Percentiles rank a stretch among this genome's conserved stretches.
Evolutionary conservation across 75 land plant genomes (phyloP).

Genomic region (Pinus taeda): DNA sequence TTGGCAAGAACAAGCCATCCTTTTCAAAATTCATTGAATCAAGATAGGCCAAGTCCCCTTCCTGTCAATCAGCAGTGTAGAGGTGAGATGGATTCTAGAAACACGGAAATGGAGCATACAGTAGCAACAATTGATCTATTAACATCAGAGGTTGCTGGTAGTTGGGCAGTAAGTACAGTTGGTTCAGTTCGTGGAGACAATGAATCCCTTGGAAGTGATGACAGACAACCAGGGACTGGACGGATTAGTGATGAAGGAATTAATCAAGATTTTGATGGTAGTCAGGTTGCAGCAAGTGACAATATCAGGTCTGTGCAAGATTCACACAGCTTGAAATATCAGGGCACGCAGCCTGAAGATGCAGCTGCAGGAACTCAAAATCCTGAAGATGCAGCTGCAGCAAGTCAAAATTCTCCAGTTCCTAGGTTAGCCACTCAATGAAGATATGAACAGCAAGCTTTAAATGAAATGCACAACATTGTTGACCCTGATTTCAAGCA

Average conservation of each 20-base stretch:
- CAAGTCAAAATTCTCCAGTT: constrained; percentile 41
- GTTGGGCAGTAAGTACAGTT: constrained; percentile 84
- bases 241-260: constrained; percentile 19
- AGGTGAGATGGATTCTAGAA: constrained; percentile 9
- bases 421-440: constrained; percentile 3
- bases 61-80: constrained; percentile 14
- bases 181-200: constrained; percentile 79
- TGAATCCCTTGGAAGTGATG: constrained; percentile 44
- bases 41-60: constrained; percentile 11
- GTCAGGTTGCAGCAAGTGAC: constrained; percentile 22
- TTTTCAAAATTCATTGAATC: constrained; percentile 2
- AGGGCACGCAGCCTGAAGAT: constrained; percentile 2
- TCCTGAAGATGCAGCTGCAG: constrained; percentile 21
- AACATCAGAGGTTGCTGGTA: constrained; percentile 87
- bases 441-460: constrained; percentile 35
- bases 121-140: constrained; percentile 73
- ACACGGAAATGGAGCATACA: constrained; percentile 5
- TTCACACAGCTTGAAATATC: not conserved
- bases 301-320: not conserved
- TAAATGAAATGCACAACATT: constrained; percentile 57
- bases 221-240: not conserved
- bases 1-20: not conserved
- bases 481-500: constrained; percentile 47
- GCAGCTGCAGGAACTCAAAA: constrained; percentile 49
- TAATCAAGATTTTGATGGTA: constrained; percentile 23